These are phyloP conservation scores for Waltergamsia citrina DNA, from an alignment of 2,329 filamentous ascomycete genomes.

Conservation along the genomic window DNA sequence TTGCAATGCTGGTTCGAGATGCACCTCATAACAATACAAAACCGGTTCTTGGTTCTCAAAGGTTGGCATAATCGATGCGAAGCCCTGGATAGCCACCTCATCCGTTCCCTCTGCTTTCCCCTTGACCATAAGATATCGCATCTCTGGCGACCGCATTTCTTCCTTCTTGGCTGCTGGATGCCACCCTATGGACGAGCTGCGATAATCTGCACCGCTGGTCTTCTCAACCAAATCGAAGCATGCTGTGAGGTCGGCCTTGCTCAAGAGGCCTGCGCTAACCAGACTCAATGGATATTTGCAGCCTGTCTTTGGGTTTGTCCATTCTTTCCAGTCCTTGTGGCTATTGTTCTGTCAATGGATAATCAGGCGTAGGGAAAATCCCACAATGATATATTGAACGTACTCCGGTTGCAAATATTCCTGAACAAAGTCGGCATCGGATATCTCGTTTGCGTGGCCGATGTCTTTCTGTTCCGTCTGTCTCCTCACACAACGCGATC, in stretches of 20 bases:
- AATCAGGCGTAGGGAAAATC: background rate
- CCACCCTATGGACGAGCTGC: constrained; percentile 54
- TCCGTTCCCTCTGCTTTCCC: constrained; percentile 3
- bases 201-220: constrained; percentile 58
- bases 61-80: constrained; percentile 64
- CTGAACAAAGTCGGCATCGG: constrained; percentile 36
- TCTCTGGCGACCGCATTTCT: constrained; percentile 59
- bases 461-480: no score
- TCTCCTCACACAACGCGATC: no score
- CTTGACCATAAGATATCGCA: constrained; percentile 59
- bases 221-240: constrained; percentile 50
- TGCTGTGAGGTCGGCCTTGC: constrained; percentile 32
- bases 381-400: background rate
- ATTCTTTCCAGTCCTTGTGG: constrained; percentile 23
- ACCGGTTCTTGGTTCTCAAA: constrained; percentile 57
- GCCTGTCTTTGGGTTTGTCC: constrained; percentile 40
- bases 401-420: constrained; percentile 39
- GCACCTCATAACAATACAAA: constrained; percentile 73
- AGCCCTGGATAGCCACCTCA: constrained; percentile 30
- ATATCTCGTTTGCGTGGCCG: constrained; percentile 35
- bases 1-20: constrained; percentile 47
- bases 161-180: constrained; percentile 46
- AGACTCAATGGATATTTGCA: constrained; percentile 33
- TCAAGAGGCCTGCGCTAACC: constrained; percentile 25
- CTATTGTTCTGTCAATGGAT: no score